phyloP scores from a whole-genome alignment of 495 filamentous ascomycete species.

The Xylaria nigripes region DNA sequence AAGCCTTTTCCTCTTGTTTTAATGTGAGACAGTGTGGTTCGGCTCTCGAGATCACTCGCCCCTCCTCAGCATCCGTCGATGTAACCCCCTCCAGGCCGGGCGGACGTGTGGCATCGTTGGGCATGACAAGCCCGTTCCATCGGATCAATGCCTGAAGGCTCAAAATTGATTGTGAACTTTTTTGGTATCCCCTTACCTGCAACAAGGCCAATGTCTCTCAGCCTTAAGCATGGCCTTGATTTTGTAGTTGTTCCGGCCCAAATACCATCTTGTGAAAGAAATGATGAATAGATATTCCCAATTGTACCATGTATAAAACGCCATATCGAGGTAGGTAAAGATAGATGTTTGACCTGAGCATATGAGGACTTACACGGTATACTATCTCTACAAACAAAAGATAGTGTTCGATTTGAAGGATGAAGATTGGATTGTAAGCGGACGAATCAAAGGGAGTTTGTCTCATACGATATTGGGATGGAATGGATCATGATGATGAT shows the following conservation, averaged over 20 bases:
- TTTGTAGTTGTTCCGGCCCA: background rate
- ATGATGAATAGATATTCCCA: no score
- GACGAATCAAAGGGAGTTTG: background rate
- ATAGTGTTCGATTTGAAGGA: background rate
- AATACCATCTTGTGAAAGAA: background rate
- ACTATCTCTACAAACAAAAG: no score
- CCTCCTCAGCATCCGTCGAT: background rate
- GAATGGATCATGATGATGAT: background rate
- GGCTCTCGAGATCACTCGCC: background rate
- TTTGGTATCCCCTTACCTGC: background rate
- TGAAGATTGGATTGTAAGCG: background rate
- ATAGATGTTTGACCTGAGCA: no score
- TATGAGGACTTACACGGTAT: no score
- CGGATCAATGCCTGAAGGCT: background rate
- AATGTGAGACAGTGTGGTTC: background rate
- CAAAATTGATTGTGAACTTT: background rate
- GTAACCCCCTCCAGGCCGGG: background rate
- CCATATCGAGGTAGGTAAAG: no score
- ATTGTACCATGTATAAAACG: no score
- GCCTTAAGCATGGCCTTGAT: background rate
- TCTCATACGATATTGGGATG: no score
- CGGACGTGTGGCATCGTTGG: conserved; percentile 1
- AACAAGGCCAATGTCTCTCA: background rate
- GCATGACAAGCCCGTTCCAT: background rate
- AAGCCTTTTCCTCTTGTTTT: background rate